phyloP scores from a whole-genome alignment of 169 alveolate genomes.

The Eimeria sp. region DNA sequence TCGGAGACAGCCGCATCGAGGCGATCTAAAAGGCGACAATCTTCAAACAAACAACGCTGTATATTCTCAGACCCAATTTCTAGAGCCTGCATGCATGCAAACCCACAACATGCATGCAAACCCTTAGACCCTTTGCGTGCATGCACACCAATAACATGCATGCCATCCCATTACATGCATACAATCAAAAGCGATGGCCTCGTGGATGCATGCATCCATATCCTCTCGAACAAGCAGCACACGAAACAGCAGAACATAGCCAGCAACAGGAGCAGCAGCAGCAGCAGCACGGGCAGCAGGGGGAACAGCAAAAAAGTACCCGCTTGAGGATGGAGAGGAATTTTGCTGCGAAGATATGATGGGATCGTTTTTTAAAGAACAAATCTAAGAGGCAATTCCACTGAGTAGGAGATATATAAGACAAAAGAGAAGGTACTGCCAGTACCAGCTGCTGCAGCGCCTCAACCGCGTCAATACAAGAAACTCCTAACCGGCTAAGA shows the following conservation, averaged over 20 bases:
- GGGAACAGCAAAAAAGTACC: neutral
- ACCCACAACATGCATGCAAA: neutral
- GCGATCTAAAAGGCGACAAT: conserved; percentile 75
- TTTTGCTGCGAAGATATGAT: conserved; percentile 47
- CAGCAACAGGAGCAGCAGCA: conserved; percentile 51
- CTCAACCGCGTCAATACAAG: conserved; percentile 11
- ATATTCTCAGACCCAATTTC: conserved; percentile 26
- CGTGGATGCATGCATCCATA: neutral
- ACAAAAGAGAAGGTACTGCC: neutral
- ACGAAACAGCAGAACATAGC: conserved; percentile 3
- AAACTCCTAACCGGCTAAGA: conserved; percentile 33
- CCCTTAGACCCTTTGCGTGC: neutral
- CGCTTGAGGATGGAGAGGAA: neutral
- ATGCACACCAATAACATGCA: neutral
- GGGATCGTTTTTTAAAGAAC: neutral
- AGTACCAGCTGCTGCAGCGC: conserved; percentile 31
- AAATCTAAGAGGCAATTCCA: conserved; percentile 12
- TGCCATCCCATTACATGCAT: too few relatives aligned
- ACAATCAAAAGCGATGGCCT: too few relatives aligned
- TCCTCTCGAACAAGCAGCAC: neutral
- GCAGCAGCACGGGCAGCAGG: neutral
- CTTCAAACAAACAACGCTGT: conserved; percentile 49
- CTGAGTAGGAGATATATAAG: neutral
- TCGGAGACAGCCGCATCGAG: conserved; percentile 50
- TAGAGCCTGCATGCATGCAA: conserved; percentile 51